Conservation (phyloP, 2,329 filamentous ascomycete genomes). For the Emergomyces pasteurianus region DNA sequence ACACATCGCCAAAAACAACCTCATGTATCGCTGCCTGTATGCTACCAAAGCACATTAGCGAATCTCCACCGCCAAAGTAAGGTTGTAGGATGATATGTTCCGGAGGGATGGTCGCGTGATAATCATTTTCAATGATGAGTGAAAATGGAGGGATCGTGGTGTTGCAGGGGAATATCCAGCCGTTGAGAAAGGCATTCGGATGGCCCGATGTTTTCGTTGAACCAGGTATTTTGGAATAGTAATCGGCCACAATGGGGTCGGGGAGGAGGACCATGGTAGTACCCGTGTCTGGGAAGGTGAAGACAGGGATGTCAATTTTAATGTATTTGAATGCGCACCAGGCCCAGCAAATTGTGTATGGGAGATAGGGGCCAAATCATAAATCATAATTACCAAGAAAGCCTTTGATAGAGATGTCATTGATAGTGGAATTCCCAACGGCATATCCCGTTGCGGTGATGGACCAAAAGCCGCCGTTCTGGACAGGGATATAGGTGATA, state of each 20-base stretch:
- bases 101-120: slow-evolving; percentile 44
- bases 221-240: slow-evolving; percentile 46
- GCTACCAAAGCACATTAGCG: slow-evolving; percentile 44
- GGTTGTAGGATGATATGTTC: slow-evolving; percentile 42
- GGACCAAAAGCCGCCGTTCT: slow-evolving; percentile 58
- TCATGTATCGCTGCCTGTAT: slow-evolving; percentile 45
- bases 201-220: slow-evolving; percentile 32
- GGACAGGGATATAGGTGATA: slow-evolving; percentile 50
- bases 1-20: slow-evolving; percentile 46
- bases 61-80: slow-evolving; percentile 11
- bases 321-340: background rate
- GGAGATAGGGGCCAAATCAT: background rate
- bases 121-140: slow-evolving; percentile 39
- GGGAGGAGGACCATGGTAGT: slow-evolving; percentile 54
- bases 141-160: slow-evolving; percentile 42
- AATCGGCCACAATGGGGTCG: slow-evolving; percentile 41
- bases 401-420: slow-evolving; percentile 8
- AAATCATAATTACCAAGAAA: slow-evolving; percentile 10
- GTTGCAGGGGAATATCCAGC: slow-evolving; percentile 48
- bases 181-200: slow-evolving; percentile 19
- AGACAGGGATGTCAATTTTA: background rate
- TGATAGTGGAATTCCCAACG: slow-evolving; percentile 30
- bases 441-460: slow-evolving; percentile 46
- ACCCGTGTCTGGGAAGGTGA: slow-evolving; percentile 47
- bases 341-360: background rate